Percentiles rank a stretch among this genome's conserved stretches.
phyloP scores from a whole-genome alignment of 495 filamentous ascomycete species.

The Tuber aestivum region DNA sequence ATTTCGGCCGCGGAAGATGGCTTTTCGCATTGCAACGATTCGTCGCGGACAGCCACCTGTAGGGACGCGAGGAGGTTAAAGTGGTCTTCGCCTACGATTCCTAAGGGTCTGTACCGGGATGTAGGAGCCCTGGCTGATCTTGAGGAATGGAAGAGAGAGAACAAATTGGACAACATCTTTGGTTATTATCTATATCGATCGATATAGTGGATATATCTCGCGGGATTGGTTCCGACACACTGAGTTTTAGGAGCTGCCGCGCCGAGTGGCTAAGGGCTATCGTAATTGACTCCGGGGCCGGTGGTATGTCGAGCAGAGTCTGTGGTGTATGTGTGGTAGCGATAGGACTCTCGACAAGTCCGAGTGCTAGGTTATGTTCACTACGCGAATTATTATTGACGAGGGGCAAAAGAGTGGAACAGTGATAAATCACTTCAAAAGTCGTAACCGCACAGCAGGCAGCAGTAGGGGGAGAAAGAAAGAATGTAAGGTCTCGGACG shows the following conservation, averaged over 20 bases:
- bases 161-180: constrained; percentile 26
- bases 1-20: constrained; percentile 21
- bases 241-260: background rate
- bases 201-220: background rate
- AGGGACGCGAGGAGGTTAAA: constrained; percentile 28
- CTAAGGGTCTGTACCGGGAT: constrained; percentile 22
- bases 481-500: background rate
- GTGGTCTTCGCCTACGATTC: constrained; percentile 21
- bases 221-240: background rate
- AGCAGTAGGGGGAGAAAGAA: background rate
- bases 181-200: no score
- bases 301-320: background rate
- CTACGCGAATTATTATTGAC: background rate
- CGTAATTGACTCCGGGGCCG: background rate
- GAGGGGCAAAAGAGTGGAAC: background rate
- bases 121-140: constrained; percentile 2
- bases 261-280: background rate
- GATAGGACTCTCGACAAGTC: background rate
- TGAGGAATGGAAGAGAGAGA: constrained; percentile 18
- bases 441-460: background rate
- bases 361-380: background rate
- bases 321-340: background rate
- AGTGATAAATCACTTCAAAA: constrained; percentile 7
- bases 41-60: constrained; percentile 28
- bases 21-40: constrained; percentile 9